Base-by-base conservation (phyloP, 2,329 filamentous ascomycete species). In the Botrytis medusae region DNA sequence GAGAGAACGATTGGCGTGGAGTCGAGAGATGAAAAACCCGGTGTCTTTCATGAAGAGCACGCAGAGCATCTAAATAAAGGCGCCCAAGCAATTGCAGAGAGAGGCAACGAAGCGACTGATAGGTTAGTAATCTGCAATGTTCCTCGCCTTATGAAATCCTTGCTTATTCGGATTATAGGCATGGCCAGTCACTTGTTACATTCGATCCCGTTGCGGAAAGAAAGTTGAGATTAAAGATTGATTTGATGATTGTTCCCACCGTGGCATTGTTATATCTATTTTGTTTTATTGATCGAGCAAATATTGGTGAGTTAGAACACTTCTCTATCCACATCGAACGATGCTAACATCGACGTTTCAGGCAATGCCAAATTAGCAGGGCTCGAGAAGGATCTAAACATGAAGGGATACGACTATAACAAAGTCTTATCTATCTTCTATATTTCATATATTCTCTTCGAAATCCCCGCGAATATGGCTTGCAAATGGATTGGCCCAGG, bases 261-360 rank as follows among this genome's bases (percentile, higher is more conserved):
- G 90, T 92, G 0, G 83, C 90, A 0, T 73, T 92, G 0, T 82
- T 93, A 5, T 93, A 93, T 77, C 85, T 93, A 0, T 92, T 93
- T 78, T 92, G 90, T 82, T 93, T 92, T 81, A 92, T 93, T 75
- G 91, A 93, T 77, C 86, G 91, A n/a, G 89, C 91, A 37, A 93
- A 93, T 75, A 91, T 93, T 54, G 91, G 90, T 90, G 79, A 78
- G 83, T 51, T 32, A 1, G 2, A 42, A 29, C 10, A 9, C 37
- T 32, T 32, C n/a, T 14, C 12, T 2, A 9, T 44, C 57, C 34
- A 59, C 6, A 22, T 32, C 14, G 1, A n/a, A 18, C 16, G 48
- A 57, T 57, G 25, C n/a, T 32, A 69, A 69, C 29, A 16, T 8
- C 7, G 22, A 68, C 42, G 25, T 69, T 42, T 4, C 63, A 91